Evolutionary conservation across 345 rosid species (phyloP).

Genomic region (Populus simonii): DNA sequence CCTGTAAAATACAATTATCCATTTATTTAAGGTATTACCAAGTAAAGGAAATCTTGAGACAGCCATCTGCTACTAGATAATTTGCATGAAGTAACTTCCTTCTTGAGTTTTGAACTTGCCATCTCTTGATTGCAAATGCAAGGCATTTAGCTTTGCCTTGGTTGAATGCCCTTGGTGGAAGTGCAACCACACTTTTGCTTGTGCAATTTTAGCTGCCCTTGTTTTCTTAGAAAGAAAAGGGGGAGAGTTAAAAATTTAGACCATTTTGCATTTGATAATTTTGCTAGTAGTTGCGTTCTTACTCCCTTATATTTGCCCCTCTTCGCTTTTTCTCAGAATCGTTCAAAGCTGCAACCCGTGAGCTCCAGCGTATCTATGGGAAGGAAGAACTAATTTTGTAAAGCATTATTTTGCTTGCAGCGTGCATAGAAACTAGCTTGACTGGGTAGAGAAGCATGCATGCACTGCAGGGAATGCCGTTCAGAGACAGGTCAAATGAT

Average conservation of each 20-base stretch:
- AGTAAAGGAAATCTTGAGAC: neutral
- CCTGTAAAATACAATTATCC: neutral
- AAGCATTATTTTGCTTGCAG: neutral
- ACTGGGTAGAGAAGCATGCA: neutral
- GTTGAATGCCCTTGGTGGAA: neutral
- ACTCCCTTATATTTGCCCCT: neutral
- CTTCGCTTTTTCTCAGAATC: constrained; percentile 47
- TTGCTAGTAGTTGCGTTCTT: neutral
- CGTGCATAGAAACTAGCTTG: constrained; percentile 16
- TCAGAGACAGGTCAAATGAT: neutral
- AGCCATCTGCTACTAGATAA: neutral
- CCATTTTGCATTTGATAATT: neutral
- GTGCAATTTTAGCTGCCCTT: no score
- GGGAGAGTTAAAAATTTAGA: neutral
- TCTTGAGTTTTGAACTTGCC: neutral
- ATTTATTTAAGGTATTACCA: neutral
- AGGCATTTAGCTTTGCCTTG: neutral
- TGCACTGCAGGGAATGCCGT: neutral
- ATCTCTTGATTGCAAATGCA: neutral
- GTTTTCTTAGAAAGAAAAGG: neutral
- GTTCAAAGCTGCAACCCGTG: constrained; percentile 84
- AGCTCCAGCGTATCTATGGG: constrained; percentile 84
- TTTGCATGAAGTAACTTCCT: neutral
- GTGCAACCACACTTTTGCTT: no score
- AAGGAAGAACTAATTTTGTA: constrained; percentile 61